Percentiles rank a stretch among this genome's conserved stretches.
Evolutionary conservation across 2,329 filamentous ascomycete genomes (phyloP).

Genomic region (Fusarium equiseti): DNA sequence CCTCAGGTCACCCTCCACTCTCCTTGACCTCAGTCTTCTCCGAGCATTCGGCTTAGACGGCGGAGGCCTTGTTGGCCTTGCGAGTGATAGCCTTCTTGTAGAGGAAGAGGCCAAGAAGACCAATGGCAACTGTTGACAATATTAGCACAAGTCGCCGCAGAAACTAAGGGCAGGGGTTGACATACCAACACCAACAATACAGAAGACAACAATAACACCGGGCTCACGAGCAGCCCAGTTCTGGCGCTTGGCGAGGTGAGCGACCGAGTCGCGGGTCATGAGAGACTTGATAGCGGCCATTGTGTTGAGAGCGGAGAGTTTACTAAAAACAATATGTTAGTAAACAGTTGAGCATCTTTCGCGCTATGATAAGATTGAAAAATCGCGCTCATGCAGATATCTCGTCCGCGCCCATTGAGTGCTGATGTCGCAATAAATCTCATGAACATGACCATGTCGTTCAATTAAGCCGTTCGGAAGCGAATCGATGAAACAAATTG

Average conservation of each 20-base stretch:
- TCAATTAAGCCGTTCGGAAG: constrained; percentile 23
- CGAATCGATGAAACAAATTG: constrained; percentile 11
- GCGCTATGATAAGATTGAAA: constrained; percentile 1
- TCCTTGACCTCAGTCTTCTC: constrained; percentile 28
- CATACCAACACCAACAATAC: constrained; percentile 58
- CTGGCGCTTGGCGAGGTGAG: constrained; percentile 56
- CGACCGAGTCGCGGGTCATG: constrained; percentile 54
- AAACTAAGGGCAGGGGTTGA: neutral
- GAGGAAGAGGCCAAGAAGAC: constrained; percentile 49
- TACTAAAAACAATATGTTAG: constrained; percentile 38
- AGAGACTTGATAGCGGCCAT: constrained; percentile 59
- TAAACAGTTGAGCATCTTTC: neutral
- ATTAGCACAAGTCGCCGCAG: constrained; percentile 29
- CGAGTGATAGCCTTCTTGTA: constrained; percentile 51
- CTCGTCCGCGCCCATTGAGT: constrained; percentile 24
- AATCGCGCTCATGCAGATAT: neutral
- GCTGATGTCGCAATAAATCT: constrained; percentile 23
- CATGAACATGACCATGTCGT: constrained; percentile 9
- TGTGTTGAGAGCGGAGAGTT: constrained; percentile 50
- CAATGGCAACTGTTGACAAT: constrained; percentile 49
- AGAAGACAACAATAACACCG: constrained; percentile 59
- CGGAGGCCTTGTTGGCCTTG: constrained; percentile 52
- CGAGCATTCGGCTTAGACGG: constrained; percentile 34
- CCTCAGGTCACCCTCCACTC: constrained; percentile 44
- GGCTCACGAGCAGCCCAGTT: constrained; percentile 56